These are phyloP conservation scores for Coniochaeta pulveracea DNA, from an alignment of 2,329 filamentous ascomycete genomes.

Conservation along the genomic window DNA sequence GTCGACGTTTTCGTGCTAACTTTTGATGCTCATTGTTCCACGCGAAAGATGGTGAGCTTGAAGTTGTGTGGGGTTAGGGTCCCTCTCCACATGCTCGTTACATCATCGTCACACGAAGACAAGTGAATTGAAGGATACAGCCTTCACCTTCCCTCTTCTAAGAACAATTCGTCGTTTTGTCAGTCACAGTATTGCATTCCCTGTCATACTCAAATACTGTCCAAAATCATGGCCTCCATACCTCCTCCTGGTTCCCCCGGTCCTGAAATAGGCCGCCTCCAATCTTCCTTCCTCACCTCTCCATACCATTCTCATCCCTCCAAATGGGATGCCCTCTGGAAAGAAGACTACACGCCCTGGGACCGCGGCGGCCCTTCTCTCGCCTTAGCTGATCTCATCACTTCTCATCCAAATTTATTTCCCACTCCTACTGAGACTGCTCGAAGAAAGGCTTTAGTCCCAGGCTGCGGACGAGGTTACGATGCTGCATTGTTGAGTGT, in stretches of 20 bases:
- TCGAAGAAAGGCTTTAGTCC: slow-evolving; percentile 50
- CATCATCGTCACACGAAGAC: too few species aligned
- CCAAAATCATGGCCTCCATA: too few species aligned
- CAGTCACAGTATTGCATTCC: too few species aligned
- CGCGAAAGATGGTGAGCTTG: background rate
- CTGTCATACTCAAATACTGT: too few species aligned
- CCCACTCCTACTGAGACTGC: slow-evolving; percentile 11
- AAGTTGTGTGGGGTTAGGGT: too few species aligned
- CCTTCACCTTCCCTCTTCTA: background rate
- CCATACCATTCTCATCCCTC: slow-evolving; percentile 7
- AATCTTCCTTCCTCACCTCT: slow-evolving; percentile 1
- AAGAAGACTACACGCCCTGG: slow-evolving; percentile 36
- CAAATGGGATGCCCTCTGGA: slow-evolving; percentile 38
- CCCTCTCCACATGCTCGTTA: too few species aligned
- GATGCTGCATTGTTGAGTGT: slow-evolving; percentile 67
- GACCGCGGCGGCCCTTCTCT: slow-evolving; percentile 41
- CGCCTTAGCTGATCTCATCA: slow-evolving; percentile 41
- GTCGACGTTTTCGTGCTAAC: background rate
- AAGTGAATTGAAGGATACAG: background rate
- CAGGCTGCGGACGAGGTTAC: slow-evolving; percentile 73
- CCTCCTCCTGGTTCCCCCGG: too few species aligned
- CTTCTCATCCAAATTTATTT: slow-evolving; percentile 32
- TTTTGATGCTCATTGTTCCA: background rate
- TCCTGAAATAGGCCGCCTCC: slow-evolving; percentile 1
- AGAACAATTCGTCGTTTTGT: background rate